These are phyloP conservation scores for Aurantiochytrium sp. DNA, from an alignment of 108 stramenopile genomes.

Conservation along the genomic window DNA sequence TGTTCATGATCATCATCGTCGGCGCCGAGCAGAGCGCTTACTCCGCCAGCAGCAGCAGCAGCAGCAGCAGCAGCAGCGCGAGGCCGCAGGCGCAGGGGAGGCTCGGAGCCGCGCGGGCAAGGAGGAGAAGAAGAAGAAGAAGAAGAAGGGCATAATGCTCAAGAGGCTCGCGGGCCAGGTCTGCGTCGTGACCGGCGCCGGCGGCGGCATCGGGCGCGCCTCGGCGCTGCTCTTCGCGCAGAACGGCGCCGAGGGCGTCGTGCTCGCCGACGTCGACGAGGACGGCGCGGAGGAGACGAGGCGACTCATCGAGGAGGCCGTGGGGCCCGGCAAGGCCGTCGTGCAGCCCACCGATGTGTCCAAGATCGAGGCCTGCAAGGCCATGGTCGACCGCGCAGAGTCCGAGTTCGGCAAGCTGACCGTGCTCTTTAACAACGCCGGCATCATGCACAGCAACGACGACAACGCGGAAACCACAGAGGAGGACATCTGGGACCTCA, in stretches of 20 bases:
- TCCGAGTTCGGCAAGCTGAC: neutral
- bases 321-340: neutral
- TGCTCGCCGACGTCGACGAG: neutral
- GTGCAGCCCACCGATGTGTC: neutral
- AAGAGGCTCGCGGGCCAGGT: neutral
- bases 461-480: neutral
- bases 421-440: constrained; percentile 30
- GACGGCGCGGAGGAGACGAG: neutral
- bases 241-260: constrained; percentile 18
- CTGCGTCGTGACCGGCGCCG: constrained; percentile 30
- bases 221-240: constrained; percentile 17
- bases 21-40: too few species aligned
- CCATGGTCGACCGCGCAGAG: constrained; percentile 15
- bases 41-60: too few species aligned
- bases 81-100: too few species aligned
- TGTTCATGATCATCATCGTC: too few species aligned
- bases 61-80: too few species aligned
- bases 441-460: constrained; percentile 31
- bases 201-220: constrained; percentile 22
- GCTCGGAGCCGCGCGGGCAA: too few species aligned
- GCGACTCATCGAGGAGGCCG: neutral
- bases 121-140: too few species aligned
- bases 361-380: neutral
- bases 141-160: neutral
- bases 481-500: constrained; percentile 27